Base-by-base conservation (phyloP, 129 eudicot species). In the Chrysanthemum makinoi region DNA sequence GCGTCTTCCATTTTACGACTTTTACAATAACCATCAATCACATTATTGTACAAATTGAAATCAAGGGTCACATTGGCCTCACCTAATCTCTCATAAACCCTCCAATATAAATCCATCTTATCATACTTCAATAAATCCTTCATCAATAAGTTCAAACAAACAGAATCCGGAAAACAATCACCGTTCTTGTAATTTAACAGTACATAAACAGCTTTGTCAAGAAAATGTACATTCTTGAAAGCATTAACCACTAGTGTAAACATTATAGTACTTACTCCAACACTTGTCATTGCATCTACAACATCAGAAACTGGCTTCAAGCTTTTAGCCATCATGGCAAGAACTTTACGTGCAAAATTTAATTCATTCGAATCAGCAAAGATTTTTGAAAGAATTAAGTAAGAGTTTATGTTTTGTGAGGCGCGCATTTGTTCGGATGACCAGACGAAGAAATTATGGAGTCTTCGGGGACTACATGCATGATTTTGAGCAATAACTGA, bases 401-500 rank as follows among this genome's bases (percentile, higher is more conserved):
- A 81, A 18, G 79, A 81, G 19, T 81, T 58, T 11, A 81, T 19
- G 47, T 66, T 79, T 28, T 35, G 44, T 35, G 44, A 35, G 44
- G 44, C 44, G 2, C 44, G 44, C 44, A 35, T 35, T 35, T 35
- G 44, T 35, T 35, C 44, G 44, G 44, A 35, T 6, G 44, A 35
- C 44, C 44, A 35, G 44, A 35, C 10, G 44, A 35, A 35, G 83
- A 91, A 91, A 51, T 79, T 77, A 10, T 70, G 75, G 16, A 88
- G 83, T 24, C 80, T 72, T 65, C 57, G 69, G 54, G 92, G 88
- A 22, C 86, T 71, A 47, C 50, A 73, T 13, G 75, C 28, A 39
- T 72, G 79, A 68, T 81, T 82, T 20, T 68, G 79, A 24, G 22
- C 75, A 59, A 91, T 89, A 69, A 91, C 86, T 10, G 90, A 83